Percentiles rank a stretch among this genome's conserved stretches.
Conservation (phyloP, 2,329 filamentous ascomycete species). For the Sarocladium kiliense region DNA sequence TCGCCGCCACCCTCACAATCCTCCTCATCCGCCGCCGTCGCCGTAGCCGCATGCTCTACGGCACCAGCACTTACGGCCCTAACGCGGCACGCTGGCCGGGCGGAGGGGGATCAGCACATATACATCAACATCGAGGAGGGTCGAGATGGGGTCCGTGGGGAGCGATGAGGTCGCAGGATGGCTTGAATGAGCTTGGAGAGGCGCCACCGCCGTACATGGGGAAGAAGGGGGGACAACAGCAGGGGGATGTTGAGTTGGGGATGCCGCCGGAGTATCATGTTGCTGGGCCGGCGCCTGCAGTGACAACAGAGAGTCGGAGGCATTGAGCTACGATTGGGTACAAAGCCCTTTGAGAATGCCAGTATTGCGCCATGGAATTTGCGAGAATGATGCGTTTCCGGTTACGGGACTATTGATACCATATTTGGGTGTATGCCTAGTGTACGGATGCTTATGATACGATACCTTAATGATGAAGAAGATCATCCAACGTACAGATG, state of each 20-base stretch:
- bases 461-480: background rate
- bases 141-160: conserved; percentile 15
- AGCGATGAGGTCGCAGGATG: conserved; percentile 37
- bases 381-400: background rate
- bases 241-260: background rate
- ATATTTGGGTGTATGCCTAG: background rate
- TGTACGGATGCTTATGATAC: background rate
- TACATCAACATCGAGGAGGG: conserved; percentile 3
- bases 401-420: background rate
- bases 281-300: conserved; percentile 16
- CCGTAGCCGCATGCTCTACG: conserved; percentile 9
- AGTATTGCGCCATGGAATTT: background rate
- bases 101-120: background rate
- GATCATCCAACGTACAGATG: background rate
- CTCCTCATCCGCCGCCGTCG: conserved; percentile 38
- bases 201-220: conserved; percentile 58
- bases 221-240: conserved; percentile 20
- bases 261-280: conserved; percentile 24
- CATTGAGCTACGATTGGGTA: background rate
- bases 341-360: too few species aligned
- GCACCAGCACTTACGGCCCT: background rate
- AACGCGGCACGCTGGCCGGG: background rate
- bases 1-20: conserved; percentile 32
- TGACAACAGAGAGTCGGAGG: conserved; percentile 3
- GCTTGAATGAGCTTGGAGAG: conserved; percentile 58